Evolutionary conservation across 2,329 filamentous ascomycete genomes (phyloP).

Genomic region (Pochonia chlamydosporia): DNA sequence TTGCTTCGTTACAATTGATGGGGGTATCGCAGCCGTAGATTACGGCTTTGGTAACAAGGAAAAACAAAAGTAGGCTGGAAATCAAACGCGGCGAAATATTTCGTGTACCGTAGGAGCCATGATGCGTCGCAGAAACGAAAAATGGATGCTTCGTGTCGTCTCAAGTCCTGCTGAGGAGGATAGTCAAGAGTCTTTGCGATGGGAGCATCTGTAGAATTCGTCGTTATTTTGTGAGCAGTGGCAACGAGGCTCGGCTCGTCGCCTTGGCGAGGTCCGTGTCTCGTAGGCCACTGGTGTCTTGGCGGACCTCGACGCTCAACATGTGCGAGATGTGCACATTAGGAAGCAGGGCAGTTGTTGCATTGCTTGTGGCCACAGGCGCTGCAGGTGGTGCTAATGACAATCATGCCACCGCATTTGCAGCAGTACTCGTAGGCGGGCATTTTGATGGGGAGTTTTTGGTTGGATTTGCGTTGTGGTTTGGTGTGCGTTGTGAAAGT

Average conservation of each 20-base stretch:
- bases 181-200: background rate
- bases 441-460: slow-evolving; percentile 24
- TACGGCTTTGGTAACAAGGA: background rate
- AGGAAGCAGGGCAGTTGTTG: slow-evolving; percentile 32
- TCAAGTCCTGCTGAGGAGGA: background rate
- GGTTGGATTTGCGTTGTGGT: background rate
- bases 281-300: too few relatives aligned
- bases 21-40: background rate
- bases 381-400: slow-evolving; percentile 49
- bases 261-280: too few relatives aligned
- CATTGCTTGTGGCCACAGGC: slow-evolving; percentile 46
- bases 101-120: background rate
- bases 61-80: background rate
- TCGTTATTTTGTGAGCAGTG: too few relatives aligned
- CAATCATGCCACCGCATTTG: slow-evolving; percentile 49
- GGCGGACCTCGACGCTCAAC: background rate
- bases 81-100: background rate
- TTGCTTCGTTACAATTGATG: background rate
- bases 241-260: too few relatives aligned
- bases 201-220: too few relatives aligned
- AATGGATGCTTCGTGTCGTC: background rate
- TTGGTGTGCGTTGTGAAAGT: background rate
- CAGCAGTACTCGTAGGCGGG: slow-evolving; percentile 48
- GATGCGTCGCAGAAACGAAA: background rate
- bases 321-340: background rate